Evolutionary conservation across 202 grass and related monocot species (phyloP).

Genomic region (Bolboschoenoplectus hybrid): DNA sequence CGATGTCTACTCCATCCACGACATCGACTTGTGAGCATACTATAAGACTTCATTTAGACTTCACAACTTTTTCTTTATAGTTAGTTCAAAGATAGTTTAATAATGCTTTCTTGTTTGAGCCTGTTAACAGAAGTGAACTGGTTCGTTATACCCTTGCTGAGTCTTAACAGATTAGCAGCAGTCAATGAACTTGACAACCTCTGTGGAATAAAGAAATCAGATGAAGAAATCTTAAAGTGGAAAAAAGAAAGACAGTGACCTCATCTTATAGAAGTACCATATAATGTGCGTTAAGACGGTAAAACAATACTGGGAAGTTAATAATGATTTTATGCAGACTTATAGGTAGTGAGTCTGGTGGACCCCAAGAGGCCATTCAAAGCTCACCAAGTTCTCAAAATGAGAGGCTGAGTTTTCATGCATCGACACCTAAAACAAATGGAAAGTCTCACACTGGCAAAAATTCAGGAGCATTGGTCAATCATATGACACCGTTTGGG

Average conservation of each 20-base stretch:
- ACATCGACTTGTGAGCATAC: constrained; percentile 85
- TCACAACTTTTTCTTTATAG: constrained; percentile 26
- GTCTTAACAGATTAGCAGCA: neutral
- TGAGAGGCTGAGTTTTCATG: constrained; percentile 52
- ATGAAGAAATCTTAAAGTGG: neutral
- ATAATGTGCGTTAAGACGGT: neutral
- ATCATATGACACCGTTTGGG: constrained; percentile 77
- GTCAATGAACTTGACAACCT: neutral
- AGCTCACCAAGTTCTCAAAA: constrained; percentile 58
- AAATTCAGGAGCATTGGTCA: constrained; percentile 54
- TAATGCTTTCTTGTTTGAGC: neutral
- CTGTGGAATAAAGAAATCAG: neutral
- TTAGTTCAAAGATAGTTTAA: constrained; percentile 31
- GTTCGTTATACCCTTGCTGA: neutral
- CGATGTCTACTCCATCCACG: constrained; percentile 78
- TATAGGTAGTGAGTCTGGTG: constrained; percentile 51
- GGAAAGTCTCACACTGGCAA: constrained; percentile 58
- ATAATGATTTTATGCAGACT: constrained; percentile 67
- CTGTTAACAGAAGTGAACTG: neutral
- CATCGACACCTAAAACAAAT: constrained; percentile 56
- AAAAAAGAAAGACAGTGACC: neutral
- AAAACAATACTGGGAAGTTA: constrained; percentile 43
- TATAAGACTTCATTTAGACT: constrained; percentile 11
- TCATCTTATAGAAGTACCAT: constrained; percentile 4
- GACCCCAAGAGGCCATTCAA: constrained; percentile 46